Percentiles rank a stretch among this genome's conserved stretches.
phyloP scores from a whole-genome alignment of 345 rosid genomes.

The Boechera stricta region DNA sequence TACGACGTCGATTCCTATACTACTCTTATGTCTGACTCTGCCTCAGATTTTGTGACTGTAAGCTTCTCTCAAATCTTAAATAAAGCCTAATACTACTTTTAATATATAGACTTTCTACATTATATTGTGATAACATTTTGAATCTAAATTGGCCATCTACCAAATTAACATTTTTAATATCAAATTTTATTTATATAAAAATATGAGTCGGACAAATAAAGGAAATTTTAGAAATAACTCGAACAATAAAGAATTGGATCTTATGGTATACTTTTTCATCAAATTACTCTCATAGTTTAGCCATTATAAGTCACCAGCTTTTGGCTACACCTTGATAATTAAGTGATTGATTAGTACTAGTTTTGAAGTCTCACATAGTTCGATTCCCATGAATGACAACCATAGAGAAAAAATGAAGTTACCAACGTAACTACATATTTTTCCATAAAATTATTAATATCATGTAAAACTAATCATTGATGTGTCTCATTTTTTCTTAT shows the following conservation, averaged over 20 bases:
- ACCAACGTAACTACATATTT: not conserved
- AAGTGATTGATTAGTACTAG: not conserved
- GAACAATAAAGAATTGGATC: too few species aligned
- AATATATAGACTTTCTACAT: not conserved
- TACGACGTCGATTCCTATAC: constrained; percentile 54
- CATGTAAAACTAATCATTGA: not conserved
- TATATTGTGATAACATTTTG: not conserved
- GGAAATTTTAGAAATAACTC: not conserved
- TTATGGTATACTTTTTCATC: too few species aligned
- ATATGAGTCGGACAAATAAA: too few species aligned
- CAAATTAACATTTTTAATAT: not conserved
- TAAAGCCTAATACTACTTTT: not conserved
- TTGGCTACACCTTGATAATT: not conserved
- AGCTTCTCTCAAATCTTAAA: constrained; percentile 11
- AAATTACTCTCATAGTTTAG: not conserved
- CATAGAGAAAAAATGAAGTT: not conserved
- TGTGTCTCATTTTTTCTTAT: not conserved
- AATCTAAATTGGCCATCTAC: not conserved
- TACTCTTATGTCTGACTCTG: constrained; percentile 51
- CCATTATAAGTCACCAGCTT: not conserved
- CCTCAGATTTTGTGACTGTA: constrained; percentile 57
- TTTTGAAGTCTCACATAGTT: not conserved
- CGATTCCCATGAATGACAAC: not conserved
- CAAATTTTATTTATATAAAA: not conserved
- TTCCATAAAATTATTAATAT: not conserved